Evolutionary conservation across 305 asterid genomes (phyloP).

Genomic region (Fraxinus platypoda): DNA sequence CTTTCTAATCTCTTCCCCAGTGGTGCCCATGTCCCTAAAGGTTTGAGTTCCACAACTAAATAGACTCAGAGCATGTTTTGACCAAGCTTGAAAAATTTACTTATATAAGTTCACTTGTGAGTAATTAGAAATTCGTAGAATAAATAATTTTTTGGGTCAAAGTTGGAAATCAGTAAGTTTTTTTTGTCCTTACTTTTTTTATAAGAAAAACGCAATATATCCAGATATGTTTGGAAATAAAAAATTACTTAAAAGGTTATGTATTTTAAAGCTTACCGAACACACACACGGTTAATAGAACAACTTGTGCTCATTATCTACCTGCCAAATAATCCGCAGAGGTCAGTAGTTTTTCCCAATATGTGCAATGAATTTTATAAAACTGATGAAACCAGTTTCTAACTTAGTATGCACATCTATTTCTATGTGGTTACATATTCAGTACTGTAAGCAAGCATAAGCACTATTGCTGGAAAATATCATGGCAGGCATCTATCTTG

Average conservation of each 20-base stretch:
- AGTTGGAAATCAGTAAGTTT: background rate
- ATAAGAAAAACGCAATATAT: background rate
- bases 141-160: background rate
- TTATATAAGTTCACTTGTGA: background rate
- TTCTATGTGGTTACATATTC: background rate
- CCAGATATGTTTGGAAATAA: background rate
- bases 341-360: background rate
- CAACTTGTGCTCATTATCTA: background rate
- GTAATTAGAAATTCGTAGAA: background rate
- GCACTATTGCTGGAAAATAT: background rate
- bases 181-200: background rate
- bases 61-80: background rate
- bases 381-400: background rate
- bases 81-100: background rate
- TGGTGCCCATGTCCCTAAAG: background rate
- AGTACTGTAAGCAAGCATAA: background rate
- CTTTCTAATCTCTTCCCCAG: background rate
- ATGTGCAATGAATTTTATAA: background rate
- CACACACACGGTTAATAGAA: background rate
- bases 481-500: background rate
- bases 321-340: background rate
- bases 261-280: background rate
- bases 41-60: background rate
- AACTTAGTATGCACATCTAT: background rate
- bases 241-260: background rate